phyloP scores from a whole-genome alignment of 148 eudicot genomes.

The Polygonum aviculare region DNA sequence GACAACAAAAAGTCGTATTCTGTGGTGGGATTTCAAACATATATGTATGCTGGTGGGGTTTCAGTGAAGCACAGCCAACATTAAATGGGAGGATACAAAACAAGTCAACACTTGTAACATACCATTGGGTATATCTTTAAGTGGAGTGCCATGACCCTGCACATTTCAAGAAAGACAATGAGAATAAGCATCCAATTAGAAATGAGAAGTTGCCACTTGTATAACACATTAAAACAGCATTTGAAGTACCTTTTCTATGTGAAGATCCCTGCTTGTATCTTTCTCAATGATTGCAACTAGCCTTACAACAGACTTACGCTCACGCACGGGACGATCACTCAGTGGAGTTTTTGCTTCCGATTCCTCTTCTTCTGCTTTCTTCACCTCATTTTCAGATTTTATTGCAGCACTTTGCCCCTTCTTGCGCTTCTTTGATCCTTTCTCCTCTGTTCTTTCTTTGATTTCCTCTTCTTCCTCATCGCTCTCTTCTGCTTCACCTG shows the following conservation, averaged over 20 bases:
- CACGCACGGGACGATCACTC: conserved; percentile 79
- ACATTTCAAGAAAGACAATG: conserved; percentile 19
- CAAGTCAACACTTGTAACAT: not conserved
- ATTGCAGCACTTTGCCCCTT: conserved; percentile 19
- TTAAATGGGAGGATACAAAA: not conserved
- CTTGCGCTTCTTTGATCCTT: conserved; percentile 24
- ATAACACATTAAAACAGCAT: conserved; percentile 3
- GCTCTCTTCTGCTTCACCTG: conserved; percentile 4
- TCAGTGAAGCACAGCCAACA: not conserved
- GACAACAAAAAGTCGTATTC: not conserved
- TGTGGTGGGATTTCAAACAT: not conserved
- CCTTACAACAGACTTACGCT: conserved; percentile 89
- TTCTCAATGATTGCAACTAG: conserved; percentile 76
- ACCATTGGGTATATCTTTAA: conserved; percentile 96
- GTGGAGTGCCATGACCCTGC: conserved; percentile 86
- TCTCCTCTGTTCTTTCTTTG: conserved; percentile 11
- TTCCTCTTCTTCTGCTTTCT: conserved; percentile 34
- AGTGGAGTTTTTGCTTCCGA: conserved; percentile 59
- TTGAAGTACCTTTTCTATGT: conserved; percentile 52
- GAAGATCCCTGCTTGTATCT: conserved; percentile 55
- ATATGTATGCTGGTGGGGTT: not conserved
- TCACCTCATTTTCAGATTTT: conserved; percentile 17
- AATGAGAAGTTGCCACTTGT: conserved; percentile 7
- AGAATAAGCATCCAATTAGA: not conserved
- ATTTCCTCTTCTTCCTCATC: not conserved